Conservation (phyloP, 139 green algal species). For the Dunaliella primolecta region DNA sequence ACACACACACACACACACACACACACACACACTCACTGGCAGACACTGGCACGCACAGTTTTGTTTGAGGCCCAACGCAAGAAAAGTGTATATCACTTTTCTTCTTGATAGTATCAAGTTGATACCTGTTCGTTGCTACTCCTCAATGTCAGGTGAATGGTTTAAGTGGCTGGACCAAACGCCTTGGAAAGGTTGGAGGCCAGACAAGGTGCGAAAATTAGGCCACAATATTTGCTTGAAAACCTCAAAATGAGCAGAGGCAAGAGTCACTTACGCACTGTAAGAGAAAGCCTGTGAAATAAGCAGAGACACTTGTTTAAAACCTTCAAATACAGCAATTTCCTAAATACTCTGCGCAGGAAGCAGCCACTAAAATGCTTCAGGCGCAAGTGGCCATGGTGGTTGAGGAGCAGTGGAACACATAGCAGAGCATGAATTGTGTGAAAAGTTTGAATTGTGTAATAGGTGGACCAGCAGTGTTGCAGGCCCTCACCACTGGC, state of each 20-base stretch:
- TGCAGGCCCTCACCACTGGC: no score
- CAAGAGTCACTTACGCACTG: no score
- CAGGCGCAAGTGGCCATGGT: not conserved
- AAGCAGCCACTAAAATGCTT: not conserved
- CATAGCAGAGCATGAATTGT: no score
- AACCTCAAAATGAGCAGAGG: not conserved
- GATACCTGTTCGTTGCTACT: not conserved
- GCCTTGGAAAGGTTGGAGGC: not conserved
- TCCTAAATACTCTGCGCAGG: not conserved
- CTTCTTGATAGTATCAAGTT: not conserved
- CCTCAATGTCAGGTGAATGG: not conserved
- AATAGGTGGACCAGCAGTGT: no score
- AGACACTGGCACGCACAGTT: not conserved
- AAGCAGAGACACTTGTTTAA: not conserved
- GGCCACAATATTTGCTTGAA: not conserved
- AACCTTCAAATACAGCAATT: not conserved
- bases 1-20: no score
- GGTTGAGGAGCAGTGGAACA: not conserved
- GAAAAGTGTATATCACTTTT: not conserved
- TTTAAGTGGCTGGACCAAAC: not conserved
- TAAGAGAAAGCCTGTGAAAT: no score
- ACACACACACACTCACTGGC: not conserved
- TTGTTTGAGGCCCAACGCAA: not conserved
- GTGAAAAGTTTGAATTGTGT: no score
- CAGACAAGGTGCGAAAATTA: not conserved